Evolutionary conservation across 148 eudicot genomes (phyloP), one percentile per base, ranked within the genome.

Genomic region (Vaccinium vitisidaea): DNA sequence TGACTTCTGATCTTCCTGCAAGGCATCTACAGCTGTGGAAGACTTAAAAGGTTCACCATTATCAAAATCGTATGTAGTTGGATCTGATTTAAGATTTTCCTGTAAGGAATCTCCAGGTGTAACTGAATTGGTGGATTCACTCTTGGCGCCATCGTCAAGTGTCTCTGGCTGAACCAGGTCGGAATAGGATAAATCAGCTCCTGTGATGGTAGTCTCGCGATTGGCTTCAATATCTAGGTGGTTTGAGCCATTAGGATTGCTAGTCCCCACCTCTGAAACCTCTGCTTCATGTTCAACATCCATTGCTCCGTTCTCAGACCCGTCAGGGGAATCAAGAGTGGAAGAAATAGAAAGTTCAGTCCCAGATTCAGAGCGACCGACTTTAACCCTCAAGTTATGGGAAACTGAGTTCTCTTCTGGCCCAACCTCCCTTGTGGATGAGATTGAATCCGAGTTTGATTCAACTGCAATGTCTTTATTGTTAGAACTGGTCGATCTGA

Each of bases 281-380:
- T 89, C 85, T 39, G 78, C 65, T 79, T 89, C 89, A 48, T 53
- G 90, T 82, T 88, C 92, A 83, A 83, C 80, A 67, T 90, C 88
- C 67, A 69, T 75, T 80, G 59, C 87, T 82, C 86, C 95, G 52
- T 86, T 84, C 70, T 90, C 94, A 75, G 85, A 92, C 86, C 90
- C 87, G 85, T 93, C 95, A 59, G 94, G 98, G 50, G 99, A 94
- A 89, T 96, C 99, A 49, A 96, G 94, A 70, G 98, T 93, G 80
- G 98, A 96, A 85, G 98, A 84, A 83, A 94, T 87, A 82, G 99
- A 96, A 83, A 94, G 93, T 85, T 92, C 98, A 73, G 99, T 96
- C 50, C 98, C 99, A 86, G 95, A 94, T 81, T 96, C 97, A 67
- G 98, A 96, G 58, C 92, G 92, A 82, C 89, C 95, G 52, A 89